Evolutionary conservation across 345 rosid species (phyloP), one percentile per base, ranked within the genome.

Genomic region (Geranium rotundifolium): DNA sequence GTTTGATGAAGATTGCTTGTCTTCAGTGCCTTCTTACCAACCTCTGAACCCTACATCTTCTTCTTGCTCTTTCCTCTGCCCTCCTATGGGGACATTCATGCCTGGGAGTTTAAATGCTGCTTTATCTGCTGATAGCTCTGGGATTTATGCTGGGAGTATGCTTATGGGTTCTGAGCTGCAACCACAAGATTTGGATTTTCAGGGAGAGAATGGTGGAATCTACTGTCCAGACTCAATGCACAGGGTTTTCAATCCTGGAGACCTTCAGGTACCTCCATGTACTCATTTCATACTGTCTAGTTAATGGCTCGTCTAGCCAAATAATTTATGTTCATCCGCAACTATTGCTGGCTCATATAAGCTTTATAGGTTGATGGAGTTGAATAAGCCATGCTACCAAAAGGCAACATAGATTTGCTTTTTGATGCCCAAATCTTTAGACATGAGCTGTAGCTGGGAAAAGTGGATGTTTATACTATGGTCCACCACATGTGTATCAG

Each of bases 1-100:
- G 63, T 86, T 81, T 3, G 92, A 90, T 46, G 95, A 93, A 19
- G 79, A 90, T 72, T 81, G 90, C 72, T 70, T 90, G 68, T 83
- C 97, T 63, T 81, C 91, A 1, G 79, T 84, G 60, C 84, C 99
- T 56, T 69, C 87, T 69, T 87, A 76, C 76, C 63, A 69, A 5
- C 84, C 85, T 61, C 49, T 82, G 58, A 86, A 83, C 61, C 82
- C 90, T 54, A 61, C 86, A 1, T 82, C 85, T 1, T 71, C 82
- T 7, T 72, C 92, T 49, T 65, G 71, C 64, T 74, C 88, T 19
- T 80, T 80, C 49, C 76, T 72, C 18, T 77, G 77, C 58, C 78
- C 92, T 49, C 67, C 73, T 54, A 67, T 83, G 65, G 62, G 78
- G 8, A 0, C 74, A 0, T 81, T 71, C 76, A 69, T 81, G 80